phyloP scores from a whole-genome alignment of 2,329 filamentous ascomycete species.

The Phialophora chinensis region DNA sequence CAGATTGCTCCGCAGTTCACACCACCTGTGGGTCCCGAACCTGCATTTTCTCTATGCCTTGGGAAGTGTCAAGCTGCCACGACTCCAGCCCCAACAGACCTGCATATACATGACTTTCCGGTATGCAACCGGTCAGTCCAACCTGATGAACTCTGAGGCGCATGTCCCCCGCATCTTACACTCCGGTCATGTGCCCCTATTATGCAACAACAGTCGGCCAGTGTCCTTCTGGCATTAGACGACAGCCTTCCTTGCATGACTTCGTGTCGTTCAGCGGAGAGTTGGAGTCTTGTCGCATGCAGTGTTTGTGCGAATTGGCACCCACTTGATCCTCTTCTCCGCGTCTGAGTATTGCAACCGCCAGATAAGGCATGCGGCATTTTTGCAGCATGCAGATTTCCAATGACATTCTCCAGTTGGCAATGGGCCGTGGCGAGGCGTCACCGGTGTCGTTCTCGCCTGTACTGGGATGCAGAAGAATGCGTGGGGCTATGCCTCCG shows the following conservation, averaged over 20 bases:
- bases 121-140: slow-evolving; percentile 2
- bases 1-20: slow-evolving; percentile 16
- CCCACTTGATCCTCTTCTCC: neutral
- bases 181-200: neutral
- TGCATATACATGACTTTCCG: slow-evolving; percentile 21
- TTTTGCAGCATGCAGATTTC: slow-evolving; percentile 1
- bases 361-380: slow-evolving; percentile 7
- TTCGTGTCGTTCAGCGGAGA: slow-evolving; percentile 7
- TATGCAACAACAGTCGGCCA: neutral
- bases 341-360: slow-evolving; percentile 1
- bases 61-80: slow-evolving; percentile 14
- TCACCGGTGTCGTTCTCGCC: slow-evolving; percentile 31
- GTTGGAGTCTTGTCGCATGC: slow-evolving; percentile 4
- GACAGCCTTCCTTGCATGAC: slow-evolving; percentile 7
- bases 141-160: slow-evolving; percentile 10
- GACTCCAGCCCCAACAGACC: slow-evolving; percentile 13
- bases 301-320: neutral
- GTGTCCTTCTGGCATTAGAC: neutral
- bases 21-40: slow-evolving; percentile 6
- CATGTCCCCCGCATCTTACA: slow-evolving; percentile 4
- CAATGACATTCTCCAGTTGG: slow-evolving; percentile 8
- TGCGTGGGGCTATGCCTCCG: slow-evolving; percentile 28
- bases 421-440: slow-evolving; percentile 1
- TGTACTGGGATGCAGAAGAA: slow-evolving; percentile 26
- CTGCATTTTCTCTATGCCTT: slow-evolving; percentile 10